Percentiles rank a stretch among this genome's conserved stretches.
Conservation (phyloP, 1,139 yeast species). For the Pichia sp. region DNA sequence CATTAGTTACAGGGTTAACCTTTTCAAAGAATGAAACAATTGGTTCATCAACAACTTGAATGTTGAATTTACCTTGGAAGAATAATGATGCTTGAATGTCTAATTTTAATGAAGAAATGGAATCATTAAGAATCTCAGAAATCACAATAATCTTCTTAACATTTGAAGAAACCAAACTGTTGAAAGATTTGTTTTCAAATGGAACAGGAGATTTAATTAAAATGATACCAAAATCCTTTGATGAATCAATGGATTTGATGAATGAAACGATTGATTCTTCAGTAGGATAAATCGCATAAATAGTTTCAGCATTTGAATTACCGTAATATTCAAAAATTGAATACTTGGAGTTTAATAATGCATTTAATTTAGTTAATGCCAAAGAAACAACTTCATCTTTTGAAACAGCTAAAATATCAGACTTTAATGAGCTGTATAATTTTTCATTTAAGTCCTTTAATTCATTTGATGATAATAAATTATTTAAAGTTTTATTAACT, state of each 20-base stretch:
- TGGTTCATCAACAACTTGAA: conserved; percentile 43
- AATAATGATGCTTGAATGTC: conserved; percentile 73
- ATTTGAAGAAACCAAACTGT: conserved; percentile 49
- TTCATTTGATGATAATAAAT: conserved; percentile 41
- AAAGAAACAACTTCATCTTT: conserved; percentile 35
- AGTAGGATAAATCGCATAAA: conserved; percentile 74
- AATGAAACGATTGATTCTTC: conserved; percentile 51
- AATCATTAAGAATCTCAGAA: conserved; percentile 39
- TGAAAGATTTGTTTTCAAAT: conserved; percentile 57
- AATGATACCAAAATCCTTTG: conserved; percentile 50
- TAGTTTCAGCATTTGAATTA: conserved; percentile 50
- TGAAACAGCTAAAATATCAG: conserved; percentile 24
- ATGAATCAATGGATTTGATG: conserved; percentile 37
- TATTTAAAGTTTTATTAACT: conserved; percentile 44
- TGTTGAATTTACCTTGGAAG: conserved; percentile 37
- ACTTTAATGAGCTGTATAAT: conserved; percentile 30
- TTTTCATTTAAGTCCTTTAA: conserved; percentile 38
- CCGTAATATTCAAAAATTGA: conserved; percentile 72
- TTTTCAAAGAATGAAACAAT: conserved; percentile 38
- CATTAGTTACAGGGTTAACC: conserved; percentile 4
- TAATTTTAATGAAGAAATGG: conserved; percentile 45
- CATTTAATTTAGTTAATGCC: conserved; percentile 48
- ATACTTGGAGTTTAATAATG: conserved; percentile 48
- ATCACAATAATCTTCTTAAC: conserved; percentile 55
- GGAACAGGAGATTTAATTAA: conserved; percentile 76